phyloP scores from a whole-genome alignment of 2,329 filamentous ascomycete genomes.

The Scedosporium apiospermum region DNA sequence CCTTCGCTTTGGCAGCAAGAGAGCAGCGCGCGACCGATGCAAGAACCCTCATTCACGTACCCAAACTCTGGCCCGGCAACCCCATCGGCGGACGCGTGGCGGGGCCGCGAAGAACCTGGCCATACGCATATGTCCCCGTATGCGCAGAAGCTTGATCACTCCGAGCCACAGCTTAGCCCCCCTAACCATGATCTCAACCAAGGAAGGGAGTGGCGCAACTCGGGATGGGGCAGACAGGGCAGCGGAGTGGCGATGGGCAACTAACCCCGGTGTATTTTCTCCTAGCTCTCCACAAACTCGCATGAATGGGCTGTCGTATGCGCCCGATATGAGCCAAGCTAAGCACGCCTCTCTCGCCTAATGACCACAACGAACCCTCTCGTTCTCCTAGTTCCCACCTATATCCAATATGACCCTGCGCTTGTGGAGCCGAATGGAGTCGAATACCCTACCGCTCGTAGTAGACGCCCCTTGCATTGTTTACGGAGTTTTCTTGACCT shows the following conservation, averaged over 20 bases:
- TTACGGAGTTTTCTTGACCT: background rate
- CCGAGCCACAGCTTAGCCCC: background rate
- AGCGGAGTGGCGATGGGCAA: conserved; percentile 1
- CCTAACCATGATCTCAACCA: background rate
- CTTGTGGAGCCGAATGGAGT: background rate
- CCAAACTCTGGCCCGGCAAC: conserved; percentile 12
- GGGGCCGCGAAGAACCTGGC: background rate
- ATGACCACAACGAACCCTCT: background rate
- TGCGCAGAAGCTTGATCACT: background rate
- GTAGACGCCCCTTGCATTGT: background rate
- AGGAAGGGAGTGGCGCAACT: conserved; percentile 5
- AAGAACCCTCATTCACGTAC: conserved; percentile 41
- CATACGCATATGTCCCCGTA: background rate
- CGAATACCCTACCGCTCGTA: background rate
- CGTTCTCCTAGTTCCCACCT: background rate
- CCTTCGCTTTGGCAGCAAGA: conserved; percentile 76
- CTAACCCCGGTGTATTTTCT: background rate
- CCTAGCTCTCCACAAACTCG: background rate
- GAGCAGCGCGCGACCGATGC: conserved; percentile 70
- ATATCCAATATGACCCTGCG: background rate
- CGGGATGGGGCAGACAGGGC: conserved; percentile 4
- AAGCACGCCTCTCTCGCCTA: background rate
- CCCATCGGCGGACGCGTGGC: background rate
- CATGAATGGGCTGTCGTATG: too few relatives aligned
- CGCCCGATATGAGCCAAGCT: too few relatives aligned